phyloP scores from a whole-genome alignment of 2,329 filamentous ascomycete species.

The Penicillium italicum region DNA sequence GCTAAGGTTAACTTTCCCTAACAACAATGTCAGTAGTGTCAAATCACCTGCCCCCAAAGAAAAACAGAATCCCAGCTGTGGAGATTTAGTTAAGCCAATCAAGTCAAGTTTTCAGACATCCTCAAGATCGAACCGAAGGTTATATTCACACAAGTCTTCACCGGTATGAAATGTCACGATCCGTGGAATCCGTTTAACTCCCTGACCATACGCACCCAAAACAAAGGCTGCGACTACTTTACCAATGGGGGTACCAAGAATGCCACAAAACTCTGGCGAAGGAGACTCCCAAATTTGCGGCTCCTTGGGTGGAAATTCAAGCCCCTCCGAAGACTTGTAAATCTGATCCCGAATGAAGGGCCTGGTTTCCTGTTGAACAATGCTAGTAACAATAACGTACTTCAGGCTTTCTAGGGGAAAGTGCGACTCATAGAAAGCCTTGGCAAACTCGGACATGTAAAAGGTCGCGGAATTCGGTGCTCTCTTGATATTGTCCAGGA shows the following conservation, averaged over 20 bases:
- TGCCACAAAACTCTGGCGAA: conserved; percentile 1
- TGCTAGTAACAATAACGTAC: background rate
- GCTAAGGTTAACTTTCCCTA: too few species aligned
- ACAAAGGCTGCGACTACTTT: conserved; percentile 2
- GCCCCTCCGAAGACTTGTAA: background rate
- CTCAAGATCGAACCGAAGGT: conserved; percentile 5
- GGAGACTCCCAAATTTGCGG: conserved; percentile 3
- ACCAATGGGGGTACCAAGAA: conserved; percentile 12
- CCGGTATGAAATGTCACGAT: background rate
- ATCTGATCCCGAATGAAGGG: background rate
- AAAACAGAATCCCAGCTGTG: background rate
- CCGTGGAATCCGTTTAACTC: conserved; percentile 4
- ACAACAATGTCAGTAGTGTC: background rate
- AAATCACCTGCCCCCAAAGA: background rate
- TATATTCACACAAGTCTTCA: background rate
- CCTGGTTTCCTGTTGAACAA: background rate
- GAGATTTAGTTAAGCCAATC: background rate
- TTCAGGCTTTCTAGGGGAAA: background rate
- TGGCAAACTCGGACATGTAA: conserved; percentile 3
- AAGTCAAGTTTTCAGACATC: background rate
- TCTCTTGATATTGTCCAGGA: background rate
- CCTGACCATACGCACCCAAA: conserved; percentile 7
- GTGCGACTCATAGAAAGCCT: conserved; percentile 1
- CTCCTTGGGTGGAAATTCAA: background rate
- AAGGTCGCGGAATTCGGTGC: background rate